Percentiles rank a stretch among this genome's conserved stretches.
These are phyloP conservation scores for Cucumis sativus DNA, from an alignment of 306 rosid genomes.

Conservation along the genomic window DNA sequence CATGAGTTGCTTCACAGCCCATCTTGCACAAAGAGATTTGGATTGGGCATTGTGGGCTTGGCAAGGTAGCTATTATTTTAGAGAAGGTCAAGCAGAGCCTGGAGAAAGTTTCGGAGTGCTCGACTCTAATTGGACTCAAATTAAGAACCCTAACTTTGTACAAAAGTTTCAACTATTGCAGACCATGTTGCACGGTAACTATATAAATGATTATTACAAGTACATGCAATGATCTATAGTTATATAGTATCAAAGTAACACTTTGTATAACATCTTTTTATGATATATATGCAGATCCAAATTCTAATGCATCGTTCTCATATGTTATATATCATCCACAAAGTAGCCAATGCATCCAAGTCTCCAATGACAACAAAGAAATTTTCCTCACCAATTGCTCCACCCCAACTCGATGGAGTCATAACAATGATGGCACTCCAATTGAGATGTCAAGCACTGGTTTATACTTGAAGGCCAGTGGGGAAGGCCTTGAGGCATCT, in stretches of 20 bases:
- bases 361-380: slow-evolving; percentile 1
- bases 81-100: neutral
- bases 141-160: slow-evolving; percentile 18
- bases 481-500: slow-evolving; percentile 18
- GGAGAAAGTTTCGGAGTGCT: slow-evolving; percentile 25
- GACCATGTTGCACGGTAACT: slow-evolving; percentile 21
- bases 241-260: neutral
- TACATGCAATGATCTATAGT: neutral
- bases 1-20: slow-evolving; percentile 21
- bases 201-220: neutral
- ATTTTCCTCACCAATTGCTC: slow-evolving; percentile 22
- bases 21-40: slow-evolving; percentile 32
- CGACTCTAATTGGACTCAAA: slow-evolving; percentile 15
- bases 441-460: slow-evolving; percentile 9
- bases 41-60: slow-evolving; percentile 47
- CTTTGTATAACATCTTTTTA: neutral
- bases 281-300: slow-evolving; percentile 23
- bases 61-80: slow-evolving; percentile 30
- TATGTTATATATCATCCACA: slow-evolving; percentile 22
- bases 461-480: slow-evolving; percentile 17
- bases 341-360: slow-evolving; percentile 23
- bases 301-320: slow-evolving; percentile 16
- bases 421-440: slow-evolving; percentile 16
- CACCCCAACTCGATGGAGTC: slow-evolving; percentile 14
- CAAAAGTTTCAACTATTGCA: slow-evolving; percentile 26